Percentiles rank a stretch among this genome's conserved stretches.
These are phyloP conservation scores for Phytopythium vexans DNA, from an alignment of 352 stramenopile species.

Conservation along the genomic window DNA sequence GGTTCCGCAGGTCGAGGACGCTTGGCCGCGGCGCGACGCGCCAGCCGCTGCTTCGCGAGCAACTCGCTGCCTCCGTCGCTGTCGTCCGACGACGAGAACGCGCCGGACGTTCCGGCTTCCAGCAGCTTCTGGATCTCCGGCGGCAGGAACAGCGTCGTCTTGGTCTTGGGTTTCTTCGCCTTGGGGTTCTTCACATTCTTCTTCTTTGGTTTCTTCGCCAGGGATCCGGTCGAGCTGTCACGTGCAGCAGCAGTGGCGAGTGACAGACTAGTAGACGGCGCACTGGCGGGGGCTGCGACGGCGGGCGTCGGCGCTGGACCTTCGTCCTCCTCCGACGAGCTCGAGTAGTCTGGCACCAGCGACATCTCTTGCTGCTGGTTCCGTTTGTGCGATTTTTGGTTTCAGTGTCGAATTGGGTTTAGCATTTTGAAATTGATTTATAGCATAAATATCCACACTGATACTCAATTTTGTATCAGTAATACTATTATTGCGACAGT, in stretches of 20 bases:
- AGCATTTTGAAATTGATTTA: slow-evolving; percentile 1
- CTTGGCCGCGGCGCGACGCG: slow-evolving; percentile 35
- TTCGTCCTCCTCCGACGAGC: slow-evolving; percentile 48
- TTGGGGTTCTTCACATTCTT: slow-evolving; percentile 27
- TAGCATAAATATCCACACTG: not conserved
- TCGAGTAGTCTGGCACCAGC: slow-evolving; percentile 54
- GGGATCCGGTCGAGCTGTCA: not conserved
- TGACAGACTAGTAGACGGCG: not conserved
- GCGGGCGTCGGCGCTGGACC: not conserved
- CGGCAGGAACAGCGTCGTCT: slow-evolving; percentile 46
- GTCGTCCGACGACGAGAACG: slow-evolving; percentile 17
- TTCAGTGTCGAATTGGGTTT: too few relatives aligned
- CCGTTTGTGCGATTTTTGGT: not conserved
- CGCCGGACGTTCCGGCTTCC: slow-evolving; percentile 24
- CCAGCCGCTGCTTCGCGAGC: slow-evolving; percentile 48
- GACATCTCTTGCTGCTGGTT: slow-evolving; percentile 29
- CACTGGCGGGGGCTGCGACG: not conserved
- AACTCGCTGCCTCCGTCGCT: slow-evolving; percentile 40
- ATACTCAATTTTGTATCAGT: too few relatives aligned
- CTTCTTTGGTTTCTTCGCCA: slow-evolving; percentile 8
- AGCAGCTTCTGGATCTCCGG: slow-evolving; percentile 57
- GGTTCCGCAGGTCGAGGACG: slow-evolving; percentile 12
- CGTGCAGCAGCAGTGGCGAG: not conserved
- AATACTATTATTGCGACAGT: too few relatives aligned
- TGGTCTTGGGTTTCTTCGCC: slow-evolving; percentile 36